Conservation (phyloP, 2,329 filamentous ascomycete genomes). For the Calonectria pteridis region DNA sequence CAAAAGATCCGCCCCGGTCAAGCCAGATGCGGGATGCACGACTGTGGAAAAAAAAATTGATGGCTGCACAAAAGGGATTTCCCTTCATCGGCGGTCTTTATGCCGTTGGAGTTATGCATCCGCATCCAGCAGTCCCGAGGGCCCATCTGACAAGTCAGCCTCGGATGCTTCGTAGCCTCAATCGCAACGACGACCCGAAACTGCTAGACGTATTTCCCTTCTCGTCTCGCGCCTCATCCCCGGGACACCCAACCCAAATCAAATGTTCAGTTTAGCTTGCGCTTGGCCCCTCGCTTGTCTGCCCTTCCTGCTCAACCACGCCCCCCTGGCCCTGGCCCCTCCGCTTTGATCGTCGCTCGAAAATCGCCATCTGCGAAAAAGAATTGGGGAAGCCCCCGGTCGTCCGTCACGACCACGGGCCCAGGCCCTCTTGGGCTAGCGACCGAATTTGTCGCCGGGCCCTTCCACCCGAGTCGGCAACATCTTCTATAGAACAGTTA, state of each 20-base stretch:
- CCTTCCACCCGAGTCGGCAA: constrained; percentile 34
- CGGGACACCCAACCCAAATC: not conserved
- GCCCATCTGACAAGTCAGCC: not conserved
- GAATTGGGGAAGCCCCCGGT: constrained; percentile 14
- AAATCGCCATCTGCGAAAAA: constrained; percentile 29
- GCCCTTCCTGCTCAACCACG: not conserved
- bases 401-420: constrained; percentile 8
- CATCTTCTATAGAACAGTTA: constrained; percentile 32
- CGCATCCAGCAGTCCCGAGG: not conserved
- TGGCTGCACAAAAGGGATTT: not conserved
- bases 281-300: constrained; percentile 8
- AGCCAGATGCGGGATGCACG: not conserved
- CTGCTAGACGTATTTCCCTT: not conserved
- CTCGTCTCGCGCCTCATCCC: not conserved
- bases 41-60: no score
- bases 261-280: constrained; percentile 7
- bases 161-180: not conserved
- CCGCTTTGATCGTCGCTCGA: constrained; percentile 28
- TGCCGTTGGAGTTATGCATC: not conserved
- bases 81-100: not conserved
- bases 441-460: constrained; percentile 29
- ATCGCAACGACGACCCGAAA: not conserved
- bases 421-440: constrained; percentile 31
- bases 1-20: not conserved
- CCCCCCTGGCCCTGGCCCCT: constrained; percentile 16